Evolutionary conservation across 2,329 filamentous ascomycete species (phyloP).

Genomic region (Lasiodiplodia citricola): DNA sequence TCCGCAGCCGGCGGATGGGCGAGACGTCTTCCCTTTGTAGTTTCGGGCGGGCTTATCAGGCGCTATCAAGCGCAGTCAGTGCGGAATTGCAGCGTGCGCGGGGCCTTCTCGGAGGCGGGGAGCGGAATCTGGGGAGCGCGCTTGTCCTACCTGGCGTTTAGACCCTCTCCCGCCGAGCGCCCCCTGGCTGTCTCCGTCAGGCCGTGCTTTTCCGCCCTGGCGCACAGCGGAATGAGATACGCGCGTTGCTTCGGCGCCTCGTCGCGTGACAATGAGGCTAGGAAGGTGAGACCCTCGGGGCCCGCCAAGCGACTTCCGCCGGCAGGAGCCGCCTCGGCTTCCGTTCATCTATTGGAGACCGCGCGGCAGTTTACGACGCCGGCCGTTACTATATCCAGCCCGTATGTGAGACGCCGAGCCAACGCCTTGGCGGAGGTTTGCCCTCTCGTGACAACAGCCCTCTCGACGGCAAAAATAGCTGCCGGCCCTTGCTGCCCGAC

Average conservation of each 20-base stretch:
- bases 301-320: neutral
- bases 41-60: neutral
- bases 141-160: neutral
- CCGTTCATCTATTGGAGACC: constrained; percentile 4
- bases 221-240: neutral
- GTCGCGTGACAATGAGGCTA: neutral
- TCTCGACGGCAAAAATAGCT: neutral
- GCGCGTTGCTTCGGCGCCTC: neutral
- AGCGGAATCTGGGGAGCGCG: constrained; percentile 8
- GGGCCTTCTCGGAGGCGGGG: neutral
- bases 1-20: neutral
- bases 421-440: neutral
- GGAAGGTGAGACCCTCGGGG: neutral
- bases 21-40: neutral
- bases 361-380: neutral
- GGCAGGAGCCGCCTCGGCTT: neutral
- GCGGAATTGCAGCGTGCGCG: constrained; percentile 3
- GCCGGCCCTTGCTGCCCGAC: neutral
- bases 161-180: neutral
- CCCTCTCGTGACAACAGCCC: neutral
- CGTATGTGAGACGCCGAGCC: neutral
- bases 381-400: neutral
- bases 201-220: neutral
- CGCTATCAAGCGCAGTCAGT: neutral
- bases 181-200: neutral